Evolutionary conservation across 2,329 filamentous ascomycete species (phyloP), one percentile per base, ranked within the genome.

Genomic region (Fusarium goolgardi): DNA sequence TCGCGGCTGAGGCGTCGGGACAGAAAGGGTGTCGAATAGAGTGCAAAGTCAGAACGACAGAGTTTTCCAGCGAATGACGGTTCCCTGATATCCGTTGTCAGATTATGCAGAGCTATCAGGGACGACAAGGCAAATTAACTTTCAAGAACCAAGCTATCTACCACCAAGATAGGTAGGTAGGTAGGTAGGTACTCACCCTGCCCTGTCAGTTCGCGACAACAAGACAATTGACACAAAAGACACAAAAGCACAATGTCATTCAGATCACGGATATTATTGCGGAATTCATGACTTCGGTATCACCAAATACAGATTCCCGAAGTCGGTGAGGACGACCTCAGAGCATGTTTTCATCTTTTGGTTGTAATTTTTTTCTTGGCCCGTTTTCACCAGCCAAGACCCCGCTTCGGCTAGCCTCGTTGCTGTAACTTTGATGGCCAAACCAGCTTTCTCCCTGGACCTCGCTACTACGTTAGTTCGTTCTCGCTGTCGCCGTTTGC

Each of bases 361-460:
- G 13, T 20, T 11, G 34, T n/a, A 12, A n/a, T 27, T 43, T 41
- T 41, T 34, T 60, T 53, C 35, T 53, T 60, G 51, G 45, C 47
- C 39, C 31, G 27, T 37, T 16, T 18, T 44, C 32, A 49, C 43
- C 27, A 16, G 65, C 47, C 47, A 55, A 55, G 18, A 58, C 40
- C 61, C 65, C 65, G 43, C 65, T 56, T 40, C 37, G 37, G 34
- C 47, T 60, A 58, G 49, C 57, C 37, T 53, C 41, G 51, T 54
- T 59, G 20, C 51, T 60, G 43, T 27, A 39, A 39, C 6, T 50
- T 23, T 20, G 32, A 39, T 39, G 18, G 23, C 37, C 55, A 47
- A 51, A 44, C 52, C 47, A 58, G 34, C 32, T 56, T 55, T 68
- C 50, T 46, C 46, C 46, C 37, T 52, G 32, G 13, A 20, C 46